phyloP scores from a whole-genome alignment of 306 rosid species.

The Boehmeria nivea region DNA sequence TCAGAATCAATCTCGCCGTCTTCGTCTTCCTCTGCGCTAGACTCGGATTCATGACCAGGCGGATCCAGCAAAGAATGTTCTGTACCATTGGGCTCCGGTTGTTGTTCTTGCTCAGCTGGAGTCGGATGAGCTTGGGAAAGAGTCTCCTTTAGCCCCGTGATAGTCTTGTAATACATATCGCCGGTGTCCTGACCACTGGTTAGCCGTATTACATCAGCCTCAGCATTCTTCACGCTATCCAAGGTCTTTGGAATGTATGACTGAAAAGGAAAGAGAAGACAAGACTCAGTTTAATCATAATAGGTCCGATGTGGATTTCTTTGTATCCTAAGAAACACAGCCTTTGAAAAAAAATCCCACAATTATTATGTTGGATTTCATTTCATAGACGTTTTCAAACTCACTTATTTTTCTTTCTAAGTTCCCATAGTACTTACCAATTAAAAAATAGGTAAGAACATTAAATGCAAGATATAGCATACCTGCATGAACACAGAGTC shows the following conservation, averaged over 20 bases:
- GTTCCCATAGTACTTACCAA: no score
- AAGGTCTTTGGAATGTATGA: constrained; percentile 75
- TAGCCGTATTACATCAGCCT: constrained; percentile 59
- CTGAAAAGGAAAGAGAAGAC: constrained; percentile 30
- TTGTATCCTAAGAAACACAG: neutral
- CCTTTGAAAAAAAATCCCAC: neutral
- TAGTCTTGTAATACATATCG: constrained; percentile 65
- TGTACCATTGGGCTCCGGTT: constrained; percentile 8
- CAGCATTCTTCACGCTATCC: constrained; percentile 63
- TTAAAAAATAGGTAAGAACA: neutral
- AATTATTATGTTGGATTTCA: no score
- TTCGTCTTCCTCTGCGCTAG: constrained; percentile 27
- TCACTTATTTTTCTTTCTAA: no score
- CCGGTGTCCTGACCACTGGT: constrained; percentile 67
- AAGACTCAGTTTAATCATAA: neutral
- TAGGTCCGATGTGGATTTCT: neutral
- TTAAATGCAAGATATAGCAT: neutral
- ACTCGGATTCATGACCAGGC: constrained; percentile 17
- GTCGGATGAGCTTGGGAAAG: constrained; percentile 32
- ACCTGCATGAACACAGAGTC: constrained; percentile 77
- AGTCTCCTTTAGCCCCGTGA: constrained; percentile 69
- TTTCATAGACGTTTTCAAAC: no score
- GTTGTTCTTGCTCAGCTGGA: constrained; percentile 14
- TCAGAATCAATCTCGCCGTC: constrained; percentile 38
- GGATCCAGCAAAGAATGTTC: constrained; percentile 10